Conservation (phyloP, 2,329 filamentous ascomycete genomes). For the Elsinoe arachidis region DNA sequence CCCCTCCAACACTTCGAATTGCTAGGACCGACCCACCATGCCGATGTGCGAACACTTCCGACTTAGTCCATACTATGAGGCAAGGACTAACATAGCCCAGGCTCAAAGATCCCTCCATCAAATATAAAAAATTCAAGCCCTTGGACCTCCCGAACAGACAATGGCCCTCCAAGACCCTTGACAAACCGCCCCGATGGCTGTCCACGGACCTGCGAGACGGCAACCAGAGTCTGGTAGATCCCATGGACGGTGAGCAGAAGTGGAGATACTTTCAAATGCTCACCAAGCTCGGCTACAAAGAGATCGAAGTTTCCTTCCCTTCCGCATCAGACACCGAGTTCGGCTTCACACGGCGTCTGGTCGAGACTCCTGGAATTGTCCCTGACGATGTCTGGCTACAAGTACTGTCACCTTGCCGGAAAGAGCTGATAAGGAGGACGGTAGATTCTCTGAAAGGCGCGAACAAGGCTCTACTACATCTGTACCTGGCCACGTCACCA, state of each 20-base stretch:
- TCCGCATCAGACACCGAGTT: slow-evolving; percentile 93
- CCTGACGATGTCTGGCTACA: slow-evolving; percentile 89
- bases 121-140: slow-evolving; percentile 64
- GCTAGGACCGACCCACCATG: slow-evolving; percentile 13
- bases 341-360: slow-evolving; percentile 80
- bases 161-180: slow-evolving; percentile 77
- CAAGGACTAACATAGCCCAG: slow-evolving; percentile 13
- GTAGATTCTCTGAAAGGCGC: slow-evolving; percentile 81
- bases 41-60: slow-evolving; percentile 14
- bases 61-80: background rate
- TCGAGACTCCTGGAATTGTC: slow-evolving; percentile 73
- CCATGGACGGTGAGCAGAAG: slow-evolving; percentile 96
- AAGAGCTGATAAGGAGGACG: slow-evolving; percentile 81
- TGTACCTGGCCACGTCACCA: slow-evolving; percentile 92
- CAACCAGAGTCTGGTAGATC: slow-evolving; percentile 86
- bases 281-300: slow-evolving; percentile 85
- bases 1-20: background rate
- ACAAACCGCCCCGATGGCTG: slow-evolving; percentile 84
- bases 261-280: slow-evolving; percentile 94
- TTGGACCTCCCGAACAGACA: slow-evolving; percentile 60
- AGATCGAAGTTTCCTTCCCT: slow-evolving; percentile 94
- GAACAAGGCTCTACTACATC: slow-evolving; percentile 89
- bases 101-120: slow-evolving; percentile 68
- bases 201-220: slow-evolving; percentile 83
- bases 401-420: slow-evolving; percentile 83